Base-by-base conservation (phyloP, 2,329 filamentous ascomycete genomes). In the Fusarium lyarnte region DNA sequence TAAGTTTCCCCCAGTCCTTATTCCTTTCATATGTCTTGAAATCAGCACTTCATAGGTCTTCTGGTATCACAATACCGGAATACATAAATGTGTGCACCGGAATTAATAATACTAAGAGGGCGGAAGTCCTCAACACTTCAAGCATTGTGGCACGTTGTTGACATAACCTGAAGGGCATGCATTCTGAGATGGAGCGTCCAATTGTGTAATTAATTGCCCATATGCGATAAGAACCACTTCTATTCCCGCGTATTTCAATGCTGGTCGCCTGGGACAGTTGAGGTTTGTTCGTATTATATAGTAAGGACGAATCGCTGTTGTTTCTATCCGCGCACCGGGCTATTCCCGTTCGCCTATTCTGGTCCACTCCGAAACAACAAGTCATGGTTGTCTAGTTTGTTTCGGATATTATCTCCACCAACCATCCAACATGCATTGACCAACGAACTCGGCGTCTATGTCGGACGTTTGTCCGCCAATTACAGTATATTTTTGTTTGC, bases 391-490 rank as follows among this genome's bases (percentile, higher is more conserved):
- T 52, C 31, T 25, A 52, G 29, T 25, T 57, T 49, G 60, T 35
- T 8, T 68, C 51, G 51, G 49, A 57, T 31, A 62, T 33, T 53
- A 60, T 57, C 47, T 66, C 66, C 63, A 67, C 63, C 63, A 38
- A 60, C 49, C 35, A 31, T 33, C 25, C 5, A 16, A 36, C 21
- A n/a, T 46, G 39, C 55, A 46, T 49, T 49, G 54, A 69, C 62
- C 38, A 67, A 62, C 63, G 49, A 52, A 62, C 35, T 69, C 31
- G 27, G 41, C 35, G 47, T 67, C 52, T 67, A 70, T 51, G 25
- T 21, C 31, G 11, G 6, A 3, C n/a, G 16, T 51, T 42, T 39
- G 23, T 70, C 61, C 66, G 42, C 61, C 55, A 70, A 70, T 70
- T 19, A 27, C 10, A 39, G 4, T 5, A 11, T 2, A 41, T 29